Conservation (phyloP, 192 early-diverging fungal genomes). For the Oehlia diaphana region DNA sequence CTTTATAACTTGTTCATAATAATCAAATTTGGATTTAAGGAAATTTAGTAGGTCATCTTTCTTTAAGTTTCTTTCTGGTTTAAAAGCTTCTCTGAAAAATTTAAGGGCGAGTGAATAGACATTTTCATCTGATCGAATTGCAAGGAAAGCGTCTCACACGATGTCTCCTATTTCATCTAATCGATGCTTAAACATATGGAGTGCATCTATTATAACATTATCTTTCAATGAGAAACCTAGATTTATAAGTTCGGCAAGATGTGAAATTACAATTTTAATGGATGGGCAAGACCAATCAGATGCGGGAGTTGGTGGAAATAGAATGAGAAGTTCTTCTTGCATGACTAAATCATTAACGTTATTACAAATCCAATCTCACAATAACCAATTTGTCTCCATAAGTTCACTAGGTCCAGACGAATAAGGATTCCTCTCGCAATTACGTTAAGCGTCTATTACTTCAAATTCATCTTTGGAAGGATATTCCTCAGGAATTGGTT, state of each 20-base stretch:
- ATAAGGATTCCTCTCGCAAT: constrained; percentile 15
- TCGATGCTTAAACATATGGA: neutral
- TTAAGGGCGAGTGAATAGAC: too few species aligned
- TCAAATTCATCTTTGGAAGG: neutral
- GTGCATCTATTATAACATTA: too few species aligned
- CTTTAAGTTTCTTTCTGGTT: too few species aligned
- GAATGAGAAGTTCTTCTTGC: constrained; percentile 10
- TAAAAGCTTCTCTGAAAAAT: too few species aligned
- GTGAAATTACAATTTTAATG: neutral
- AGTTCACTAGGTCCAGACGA: neutral
- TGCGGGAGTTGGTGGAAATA: neutral
- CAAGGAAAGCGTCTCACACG: too few species aligned
- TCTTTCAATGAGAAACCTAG: too few species aligned
- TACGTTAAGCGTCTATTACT: constrained; percentile 17
- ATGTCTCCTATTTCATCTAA: neutral
- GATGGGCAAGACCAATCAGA: neutral
- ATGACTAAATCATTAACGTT: constrained; percentile 20
- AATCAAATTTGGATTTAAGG: too few species aligned
- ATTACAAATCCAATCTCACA: constrained; percentile 4
- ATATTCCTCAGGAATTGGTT: neutral
- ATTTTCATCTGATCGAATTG: neutral
- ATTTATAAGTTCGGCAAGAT: neutral
- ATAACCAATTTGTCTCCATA: neutral
- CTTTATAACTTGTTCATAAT: too few species aligned
- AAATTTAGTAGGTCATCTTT: too few species aligned